These are phyloP conservation scores for Cystobasidium ongulense DNA, from an alignment of 768 basidiomycete species.

Conservation along the genomic window DNA sequence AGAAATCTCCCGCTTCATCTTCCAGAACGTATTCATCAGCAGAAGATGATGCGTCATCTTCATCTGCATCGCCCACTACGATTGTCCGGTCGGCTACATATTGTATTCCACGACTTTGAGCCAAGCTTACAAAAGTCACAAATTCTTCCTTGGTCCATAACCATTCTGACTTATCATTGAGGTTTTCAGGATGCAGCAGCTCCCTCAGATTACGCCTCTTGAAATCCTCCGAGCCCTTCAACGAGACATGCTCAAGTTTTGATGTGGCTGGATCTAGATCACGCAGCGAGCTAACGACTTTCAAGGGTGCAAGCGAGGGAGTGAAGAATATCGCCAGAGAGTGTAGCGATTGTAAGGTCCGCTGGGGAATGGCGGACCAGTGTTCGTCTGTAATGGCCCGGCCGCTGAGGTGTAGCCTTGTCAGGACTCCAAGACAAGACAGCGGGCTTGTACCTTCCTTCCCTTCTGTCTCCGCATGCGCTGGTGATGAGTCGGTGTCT, in stretches of 20 bases:
- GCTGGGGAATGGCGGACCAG: neutral
- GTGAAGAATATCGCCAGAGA: neutral
- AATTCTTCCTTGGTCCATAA: neutral
- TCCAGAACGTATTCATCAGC: neutral
- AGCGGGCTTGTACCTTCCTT: neutral
- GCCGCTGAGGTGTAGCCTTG: neutral
- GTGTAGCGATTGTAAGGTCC: neutral
- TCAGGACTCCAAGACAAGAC: neutral
- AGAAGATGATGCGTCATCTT: neutral
- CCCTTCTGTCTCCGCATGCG: neutral
- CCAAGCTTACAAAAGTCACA: constrained; percentile 2
- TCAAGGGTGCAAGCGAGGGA: neutral
- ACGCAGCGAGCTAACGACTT: neutral
- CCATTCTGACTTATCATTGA: neutral
- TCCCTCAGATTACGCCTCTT: neutral
- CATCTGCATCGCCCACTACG: neutral
- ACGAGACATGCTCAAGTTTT: neutral
- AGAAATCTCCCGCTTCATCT: constrained; percentile 5
- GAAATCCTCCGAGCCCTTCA: constrained; percentile 1
- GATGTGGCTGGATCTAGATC: neutral
- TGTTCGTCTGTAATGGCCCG: neutral
- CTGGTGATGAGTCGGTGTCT: neutral
- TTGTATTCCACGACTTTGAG: neutral
- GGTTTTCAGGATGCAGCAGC: neutral
- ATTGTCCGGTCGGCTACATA: neutral